Conservation (phyloP, 495 filamentous ascomycete genomes). For the Aspergillus bridgeri region DNA sequence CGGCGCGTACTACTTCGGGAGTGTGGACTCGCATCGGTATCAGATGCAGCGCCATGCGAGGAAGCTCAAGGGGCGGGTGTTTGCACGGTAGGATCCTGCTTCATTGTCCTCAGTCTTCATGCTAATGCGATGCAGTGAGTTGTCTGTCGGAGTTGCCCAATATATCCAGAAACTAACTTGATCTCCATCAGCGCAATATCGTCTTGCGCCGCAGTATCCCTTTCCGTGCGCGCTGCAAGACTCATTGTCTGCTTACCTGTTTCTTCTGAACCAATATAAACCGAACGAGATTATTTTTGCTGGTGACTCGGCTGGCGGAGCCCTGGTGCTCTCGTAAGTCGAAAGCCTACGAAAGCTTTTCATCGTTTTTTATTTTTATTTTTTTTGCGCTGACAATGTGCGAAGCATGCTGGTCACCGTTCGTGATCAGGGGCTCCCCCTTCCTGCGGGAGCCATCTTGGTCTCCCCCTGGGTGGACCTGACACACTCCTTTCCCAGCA, state of each 20-base stretch:
- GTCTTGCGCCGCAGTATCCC: slow-evolving; percentile 88
- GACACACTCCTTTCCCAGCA: slow-evolving; percentile 90
- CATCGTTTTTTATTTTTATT: no score
- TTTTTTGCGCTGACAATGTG: slow-evolving; percentile 15
- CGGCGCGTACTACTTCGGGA: slow-evolving; percentile 82
- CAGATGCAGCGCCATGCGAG: slow-evolving; percentile 93
- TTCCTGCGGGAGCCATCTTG: slow-evolving; percentile 86
- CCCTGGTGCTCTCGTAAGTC: slow-evolving; percentile 69
- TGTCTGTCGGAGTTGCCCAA: no score
- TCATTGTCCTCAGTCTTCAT: neutral
- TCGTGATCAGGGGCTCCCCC: slow-evolving; percentile 72
- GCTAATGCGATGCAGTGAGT: slow-evolving; percentile 39
- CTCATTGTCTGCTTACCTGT: slow-evolving; percentile 81
- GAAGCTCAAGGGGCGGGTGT: slow-evolving; percentile 82
- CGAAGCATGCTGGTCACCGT: slow-evolving; percentile 68
- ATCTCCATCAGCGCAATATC: slow-evolving; percentile 59
- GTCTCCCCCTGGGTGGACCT: slow-evolving; percentile 94
- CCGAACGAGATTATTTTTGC: slow-evolving; percentile 77
- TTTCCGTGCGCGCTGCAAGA: slow-evolving; percentile 91
- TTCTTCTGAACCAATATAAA: slow-evolving; percentile 68
- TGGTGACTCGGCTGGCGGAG: slow-evolving; percentile 88
- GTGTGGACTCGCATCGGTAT: slow-evolving; percentile 91
- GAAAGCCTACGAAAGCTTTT: neutral
- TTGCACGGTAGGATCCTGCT: slow-evolving; percentile 57
- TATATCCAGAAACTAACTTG: slow-evolving; percentile 8